These are phyloP conservation scores for Hypoxylon perforatum DNA, from an alignment of 495 filamentous ascomycete genomes.

Conservation along the genomic window DNA sequence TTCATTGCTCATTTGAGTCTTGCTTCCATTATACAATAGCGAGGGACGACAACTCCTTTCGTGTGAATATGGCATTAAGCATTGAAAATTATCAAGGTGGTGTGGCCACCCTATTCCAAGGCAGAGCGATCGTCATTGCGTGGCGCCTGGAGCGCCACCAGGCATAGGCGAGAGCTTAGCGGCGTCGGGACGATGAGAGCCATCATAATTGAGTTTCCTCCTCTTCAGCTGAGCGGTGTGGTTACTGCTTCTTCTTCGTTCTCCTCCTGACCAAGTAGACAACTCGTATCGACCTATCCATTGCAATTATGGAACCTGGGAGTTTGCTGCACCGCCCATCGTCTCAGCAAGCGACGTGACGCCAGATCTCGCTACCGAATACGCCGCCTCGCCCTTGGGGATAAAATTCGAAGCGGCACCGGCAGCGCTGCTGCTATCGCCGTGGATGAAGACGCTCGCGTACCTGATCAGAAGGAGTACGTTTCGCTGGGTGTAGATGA, in stretches of 20 bases:
- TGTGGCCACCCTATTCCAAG: too few relatives aligned
- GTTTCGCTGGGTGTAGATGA: conserved; percentile 32
- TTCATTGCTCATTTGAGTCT: not conserved
- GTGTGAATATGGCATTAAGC: too few relatives aligned
- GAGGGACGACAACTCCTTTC: too few relatives aligned
- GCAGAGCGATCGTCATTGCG: too few relatives aligned
- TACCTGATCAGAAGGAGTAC: conserved; percentile 23
- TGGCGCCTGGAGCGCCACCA: too few relatives aligned
- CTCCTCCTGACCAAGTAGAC: not conserved
- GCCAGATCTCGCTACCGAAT: conserved; percentile 8
- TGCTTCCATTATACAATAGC: too few relatives aligned
- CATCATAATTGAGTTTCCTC: not conserved
- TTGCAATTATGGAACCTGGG: conserved; percentile 20
- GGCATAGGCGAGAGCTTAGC: too few relatives aligned
- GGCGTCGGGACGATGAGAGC: too few relatives aligned
- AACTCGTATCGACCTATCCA: not conserved
- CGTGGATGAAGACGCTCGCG: conserved; percentile 17
- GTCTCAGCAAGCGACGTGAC: conserved; percentile 30
- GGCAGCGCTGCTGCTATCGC: conserved; percentile 5
- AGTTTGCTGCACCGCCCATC: conserved; percentile 28
- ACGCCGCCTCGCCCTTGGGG: conserved; percentile 10
- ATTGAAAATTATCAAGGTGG: too few relatives aligned
- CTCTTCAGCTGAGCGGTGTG: not conserved
- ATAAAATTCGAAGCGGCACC: conserved; percentile 15
- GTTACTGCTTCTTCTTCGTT: not conserved